Percentiles rank a stretch among this genome's conserved stretches.
These are phyloP conservation scores for Xylariaceae sp. DNA, from an alignment of 2,329 filamentous ascomycete species.

Conservation along the genomic window DNA sequence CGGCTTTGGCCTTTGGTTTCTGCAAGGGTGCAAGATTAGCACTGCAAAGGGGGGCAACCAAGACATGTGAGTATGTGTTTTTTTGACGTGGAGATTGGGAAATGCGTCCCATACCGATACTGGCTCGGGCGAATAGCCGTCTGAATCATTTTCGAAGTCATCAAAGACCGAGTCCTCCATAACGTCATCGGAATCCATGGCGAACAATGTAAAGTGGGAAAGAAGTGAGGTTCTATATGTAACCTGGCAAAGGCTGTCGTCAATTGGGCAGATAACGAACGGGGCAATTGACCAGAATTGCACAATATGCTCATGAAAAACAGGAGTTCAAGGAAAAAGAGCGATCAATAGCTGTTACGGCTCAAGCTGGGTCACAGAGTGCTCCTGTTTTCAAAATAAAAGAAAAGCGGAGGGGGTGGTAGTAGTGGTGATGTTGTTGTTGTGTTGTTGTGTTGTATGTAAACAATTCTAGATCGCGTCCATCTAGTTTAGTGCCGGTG, in stretches of 20 bases:
- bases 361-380: background rate
- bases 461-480: constrained; percentile 21
- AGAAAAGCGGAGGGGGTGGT: constrained; percentile 5
- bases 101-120: constrained; percentile 50
- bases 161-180: constrained; percentile 65
- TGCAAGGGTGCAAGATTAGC: constrained; percentile 37
- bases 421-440: constrained; percentile 12
- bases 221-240: constrained; percentile 1
- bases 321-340: background rate
- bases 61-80: constrained; percentile 9
- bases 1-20: constrained; percentile 58
- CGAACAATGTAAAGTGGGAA: constrained; percentile 22
- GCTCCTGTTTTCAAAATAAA: constrained; percentile 8
- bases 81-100: background rate
- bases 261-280: constrained; percentile 8
- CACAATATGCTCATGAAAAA: constrained; percentile 17
- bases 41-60: constrained; percentile 3
- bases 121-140: constrained; percentile 58
- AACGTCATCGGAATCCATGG: constrained; percentile 62
- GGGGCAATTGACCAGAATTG: constrained; percentile 26
- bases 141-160: constrained; percentile 55
- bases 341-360: background rate
- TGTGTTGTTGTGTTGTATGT: constrained; percentile 23
- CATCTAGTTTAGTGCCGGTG: background rate
- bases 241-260: constrained; percentile 3